A percentile compares a stretch with the other conserved stretches of the same genome.
Conservation (phyloP, 1,284 basidiomycete genomes). For the Sparassis latifolia region DNA sequence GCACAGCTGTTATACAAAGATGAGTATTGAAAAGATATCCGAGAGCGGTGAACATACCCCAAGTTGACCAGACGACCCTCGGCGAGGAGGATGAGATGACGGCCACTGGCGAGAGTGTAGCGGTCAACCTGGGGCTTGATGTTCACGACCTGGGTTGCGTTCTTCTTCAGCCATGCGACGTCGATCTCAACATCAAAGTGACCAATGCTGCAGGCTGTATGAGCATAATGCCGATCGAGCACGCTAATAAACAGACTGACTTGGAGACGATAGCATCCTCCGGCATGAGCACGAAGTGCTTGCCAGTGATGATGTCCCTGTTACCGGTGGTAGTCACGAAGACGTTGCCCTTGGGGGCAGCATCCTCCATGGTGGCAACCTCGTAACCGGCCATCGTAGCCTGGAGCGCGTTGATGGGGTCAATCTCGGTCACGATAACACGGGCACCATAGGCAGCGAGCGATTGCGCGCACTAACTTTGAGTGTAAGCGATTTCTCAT, state of each 20-base stretch:
- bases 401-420: conserved; percentile 99
- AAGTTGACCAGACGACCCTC: conserved; percentile 99
- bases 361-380: conserved; percentile 98
- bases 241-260: conserved; percentile 36
- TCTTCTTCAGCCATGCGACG: conserved; percentile 96
- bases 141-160: conserved; percentile 82
- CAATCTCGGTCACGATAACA: conserved; percentile 96
- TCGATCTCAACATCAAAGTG: conserved; percentile 99
- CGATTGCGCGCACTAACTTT: conserved; percentile 87
- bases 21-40: neutral
- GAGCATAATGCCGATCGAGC: neutral
- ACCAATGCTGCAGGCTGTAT: conserved; percentile 61
- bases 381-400: conserved; percentile 99
- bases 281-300: conserved; percentile 93
- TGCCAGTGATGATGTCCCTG: conserved; percentile 93
- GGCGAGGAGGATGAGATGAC: conserved; percentile 95
- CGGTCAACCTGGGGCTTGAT: conserved; percentile 99
- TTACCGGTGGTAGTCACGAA: conserved; percentile 99
- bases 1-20: conserved; percentile 45
- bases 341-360: conserved; percentile 82
- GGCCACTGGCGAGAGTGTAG: conserved; percentile 86
- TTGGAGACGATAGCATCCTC: conserved; percentile 99
- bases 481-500: neutral
- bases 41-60: conserved; percentile 53
- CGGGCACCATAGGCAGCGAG: conserved; percentile 95